Conservation (phyloP, 495 filamentous ascomycete genomes). For the Aspergillus avenaceus region DNA sequence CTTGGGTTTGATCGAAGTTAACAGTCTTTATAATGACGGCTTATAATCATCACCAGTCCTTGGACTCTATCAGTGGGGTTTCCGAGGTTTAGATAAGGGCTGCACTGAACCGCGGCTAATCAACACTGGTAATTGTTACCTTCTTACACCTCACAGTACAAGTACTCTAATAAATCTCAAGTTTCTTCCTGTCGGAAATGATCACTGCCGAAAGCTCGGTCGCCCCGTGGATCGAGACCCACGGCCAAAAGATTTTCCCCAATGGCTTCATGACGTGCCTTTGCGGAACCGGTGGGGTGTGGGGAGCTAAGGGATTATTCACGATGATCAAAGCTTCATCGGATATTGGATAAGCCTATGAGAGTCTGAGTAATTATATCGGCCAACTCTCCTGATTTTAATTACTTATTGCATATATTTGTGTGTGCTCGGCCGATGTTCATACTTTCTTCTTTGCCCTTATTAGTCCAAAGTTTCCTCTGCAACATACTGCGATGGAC, state of each 20-base stretch:
- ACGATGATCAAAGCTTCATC: slow-evolving; percentile 21
- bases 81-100: too few species aligned
- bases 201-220: not conserved
- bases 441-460: not conserved
- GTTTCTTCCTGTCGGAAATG: not conserved
- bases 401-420: not conserved
- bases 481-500: slow-evolving; percentile 41
- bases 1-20: too few species aligned
- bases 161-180: too few species aligned
- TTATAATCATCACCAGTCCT: too few species aligned
- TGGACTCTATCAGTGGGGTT: too few species aligned
- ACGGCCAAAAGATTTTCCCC: slow-evolving; percentile 17
- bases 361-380: slow-evolving; percentile 10
- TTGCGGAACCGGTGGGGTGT: slow-evolving; percentile 25
- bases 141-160: too few species aligned
- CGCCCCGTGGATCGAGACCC: slow-evolving; percentile 23
- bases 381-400: not conserved
- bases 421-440: not conserved
- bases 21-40: too few species aligned
- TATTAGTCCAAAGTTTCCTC: not conserved
- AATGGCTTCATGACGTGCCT: slow-evolving; percentile 14
- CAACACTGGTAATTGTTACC: too few species aligned
- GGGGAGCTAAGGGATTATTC: slow-evolving; percentile 26
- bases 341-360: slow-evolving; percentile 10
- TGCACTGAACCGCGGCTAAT: too few species aligned